Conservation (phyloP, 306 rosid genomes). For the Begonia peltatifolia region DNA sequence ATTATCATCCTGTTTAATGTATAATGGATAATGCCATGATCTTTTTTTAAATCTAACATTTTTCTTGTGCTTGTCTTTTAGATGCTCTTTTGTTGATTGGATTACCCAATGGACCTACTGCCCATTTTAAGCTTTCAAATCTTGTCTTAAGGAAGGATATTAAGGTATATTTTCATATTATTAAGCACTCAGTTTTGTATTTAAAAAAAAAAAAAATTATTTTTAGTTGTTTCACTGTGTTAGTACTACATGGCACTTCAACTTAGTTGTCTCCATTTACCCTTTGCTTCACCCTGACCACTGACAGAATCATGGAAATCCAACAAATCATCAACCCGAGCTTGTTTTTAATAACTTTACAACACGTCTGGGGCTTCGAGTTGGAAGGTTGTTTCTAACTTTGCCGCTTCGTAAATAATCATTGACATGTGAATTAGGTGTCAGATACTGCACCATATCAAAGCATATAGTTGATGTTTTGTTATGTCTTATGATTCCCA, state of each 20-base stretch:
- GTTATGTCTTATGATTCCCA: too few relatives aligned
- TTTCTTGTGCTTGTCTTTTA: conserved; percentile 16
- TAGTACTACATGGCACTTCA: too few relatives aligned
- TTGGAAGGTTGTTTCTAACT: conserved; percentile 55
- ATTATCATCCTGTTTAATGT: not conserved
- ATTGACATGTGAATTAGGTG: not conserved
- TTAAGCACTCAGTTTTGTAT: too few relatives aligned
- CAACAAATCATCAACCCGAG: conserved; percentile 87
- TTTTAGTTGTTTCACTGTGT: too few relatives aligned
- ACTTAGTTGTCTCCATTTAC: too few relatives aligned
- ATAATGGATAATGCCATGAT: not conserved
- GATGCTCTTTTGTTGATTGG: conserved; percentile 68
- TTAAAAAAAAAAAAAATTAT: too few relatives aligned
- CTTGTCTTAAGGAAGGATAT: conserved; percentile 78
- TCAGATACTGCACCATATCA: not conserved
- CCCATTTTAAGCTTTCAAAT: conserved; percentile 74
- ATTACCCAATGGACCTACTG: conserved; percentile 87
- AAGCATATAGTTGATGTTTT: too few relatives aligned
- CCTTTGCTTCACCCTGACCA: conserved; percentile 1
- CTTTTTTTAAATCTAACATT: not conserved
- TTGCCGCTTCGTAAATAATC: too few relatives aligned
- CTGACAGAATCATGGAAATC: conserved; percentile 82
- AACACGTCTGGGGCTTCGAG: conserved; percentile 77
- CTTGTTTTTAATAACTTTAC: conserved; percentile 63
- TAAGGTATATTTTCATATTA: conserved; percentile 29